Conservation (phyloP, 116 monocot genomes). For the Papilionanthe hybrid region DNA sequence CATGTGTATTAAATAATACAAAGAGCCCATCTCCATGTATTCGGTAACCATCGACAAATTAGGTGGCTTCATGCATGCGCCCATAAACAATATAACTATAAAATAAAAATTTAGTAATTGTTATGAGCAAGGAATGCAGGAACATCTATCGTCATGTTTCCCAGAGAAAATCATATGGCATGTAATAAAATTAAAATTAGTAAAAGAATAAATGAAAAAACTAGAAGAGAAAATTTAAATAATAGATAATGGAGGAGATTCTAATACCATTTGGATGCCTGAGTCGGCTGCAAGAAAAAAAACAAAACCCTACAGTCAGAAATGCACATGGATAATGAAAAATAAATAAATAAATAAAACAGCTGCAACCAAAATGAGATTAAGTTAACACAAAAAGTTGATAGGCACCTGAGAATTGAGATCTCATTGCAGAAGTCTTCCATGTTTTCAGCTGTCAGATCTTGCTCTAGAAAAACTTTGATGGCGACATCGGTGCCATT, state of each 20-base stretch:
- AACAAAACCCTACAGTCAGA: constrained; percentile 8
- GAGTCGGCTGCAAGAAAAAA: constrained; percentile 69
- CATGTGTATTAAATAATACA: constrained; percentile 92
- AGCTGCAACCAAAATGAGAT: constrained; percentile 1
- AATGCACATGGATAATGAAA: constrained; percentile 3
- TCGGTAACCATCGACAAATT: constrained; percentile 97
- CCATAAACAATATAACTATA: constrained; percentile 97
- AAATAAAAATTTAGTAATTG: constrained; percentile 9
- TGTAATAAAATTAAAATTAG: not conserved
- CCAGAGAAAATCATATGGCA: not conserved
- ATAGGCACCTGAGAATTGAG: constrained; percentile 84
- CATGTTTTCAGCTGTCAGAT: constrained; percentile 94
- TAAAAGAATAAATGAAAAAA: not conserved
- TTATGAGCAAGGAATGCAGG: not conserved
- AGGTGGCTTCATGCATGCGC: constrained; percentile 90
- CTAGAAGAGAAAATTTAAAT: not conserved
- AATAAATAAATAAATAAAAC: not conserved
- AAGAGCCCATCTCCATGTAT: constrained; percentile 99
- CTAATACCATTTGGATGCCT: constrained; percentile 97
- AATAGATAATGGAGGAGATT: not conserved
- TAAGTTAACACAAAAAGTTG: not conserved
- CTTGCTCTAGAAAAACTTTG: constrained; percentile 95
- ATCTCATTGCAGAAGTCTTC: constrained; percentile 98
- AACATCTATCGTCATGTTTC: not conserved
- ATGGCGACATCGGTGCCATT: constrained; percentile 98